phyloP scores from a whole-genome alignment of 2,329 filamentous ascomycete species.

The Simplicillium sp. region DNA sequence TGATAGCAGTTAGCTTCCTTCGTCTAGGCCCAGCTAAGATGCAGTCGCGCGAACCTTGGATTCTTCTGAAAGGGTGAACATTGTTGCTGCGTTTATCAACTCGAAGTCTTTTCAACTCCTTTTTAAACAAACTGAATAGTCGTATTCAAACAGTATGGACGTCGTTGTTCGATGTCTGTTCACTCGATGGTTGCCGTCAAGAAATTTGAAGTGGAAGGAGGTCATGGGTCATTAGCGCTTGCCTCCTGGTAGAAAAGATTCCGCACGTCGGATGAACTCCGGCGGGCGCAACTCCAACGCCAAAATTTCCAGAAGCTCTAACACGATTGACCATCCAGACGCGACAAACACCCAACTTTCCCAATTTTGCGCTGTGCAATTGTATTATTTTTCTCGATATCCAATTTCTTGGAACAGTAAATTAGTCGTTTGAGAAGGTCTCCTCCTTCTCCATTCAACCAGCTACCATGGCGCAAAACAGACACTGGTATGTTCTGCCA shows the following conservation, averaged over 20 bases:
- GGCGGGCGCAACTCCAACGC: slow-evolving; percentile 3
- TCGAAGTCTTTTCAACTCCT: too few relatives aligned
- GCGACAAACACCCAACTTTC: not conserved
- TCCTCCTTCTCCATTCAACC: not conserved
- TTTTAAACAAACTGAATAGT: too few relatives aligned
- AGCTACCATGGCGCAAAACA: slow-evolving; percentile 52
- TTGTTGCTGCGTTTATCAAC: slow-evolving; percentile 22
- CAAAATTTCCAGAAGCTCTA: slow-evolving; percentile 3
- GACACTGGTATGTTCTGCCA: slow-evolving; percentile 56
- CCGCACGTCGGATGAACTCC: slow-evolving; percentile 4
- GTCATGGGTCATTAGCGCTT: not conserved
- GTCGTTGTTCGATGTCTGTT: too few relatives aligned
- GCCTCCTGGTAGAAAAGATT: not conserved
- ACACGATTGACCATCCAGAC: not conserved
- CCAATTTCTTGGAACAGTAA: not conserved
- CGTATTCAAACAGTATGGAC: too few relatives aligned
- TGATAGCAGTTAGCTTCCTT: slow-evolving; percentile 4
- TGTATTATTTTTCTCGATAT: not conserved
- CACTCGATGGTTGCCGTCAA: too few relatives aligned
- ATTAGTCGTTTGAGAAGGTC: not conserved
- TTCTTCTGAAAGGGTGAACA: slow-evolving; percentile 80
- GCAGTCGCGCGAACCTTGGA: slow-evolving; percentile 60
- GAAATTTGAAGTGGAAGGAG: too few relatives aligned
- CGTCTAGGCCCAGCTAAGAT: not conserved
- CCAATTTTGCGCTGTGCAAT: not conserved